Percentiles rank a stretch among this genome's conserved stretches.
Evolutionary conservation across 371 early-diverging fungal species (phyloP).

Genomic region (Lichtheimia ornata): DNA sequence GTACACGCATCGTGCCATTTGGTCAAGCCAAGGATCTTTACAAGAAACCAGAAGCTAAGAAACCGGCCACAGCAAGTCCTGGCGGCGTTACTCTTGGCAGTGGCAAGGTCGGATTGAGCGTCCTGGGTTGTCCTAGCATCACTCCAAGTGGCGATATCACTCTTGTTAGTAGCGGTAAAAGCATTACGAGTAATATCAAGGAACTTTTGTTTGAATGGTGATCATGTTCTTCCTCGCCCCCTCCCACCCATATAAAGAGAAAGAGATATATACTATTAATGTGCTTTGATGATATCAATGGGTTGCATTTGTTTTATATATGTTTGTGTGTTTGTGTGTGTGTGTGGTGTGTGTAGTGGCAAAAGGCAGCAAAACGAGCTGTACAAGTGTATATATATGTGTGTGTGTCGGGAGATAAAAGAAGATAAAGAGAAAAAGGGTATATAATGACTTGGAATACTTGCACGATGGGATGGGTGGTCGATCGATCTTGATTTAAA

Average conservation of each 20-base stretch:
- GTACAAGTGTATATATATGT: slow-evolving; percentile 1
- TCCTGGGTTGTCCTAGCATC: slow-evolving; percentile 7
- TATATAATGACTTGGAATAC: neutral
- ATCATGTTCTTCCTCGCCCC: neutral
- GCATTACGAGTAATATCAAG: slow-evolving; percentile 8
- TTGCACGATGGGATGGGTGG: neutral
- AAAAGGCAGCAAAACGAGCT: neutral
- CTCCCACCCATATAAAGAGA: neutral
- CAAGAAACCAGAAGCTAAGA: slow-evolving; percentile 9
- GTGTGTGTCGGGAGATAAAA: neutral
- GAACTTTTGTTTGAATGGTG: slow-evolving; percentile 15
- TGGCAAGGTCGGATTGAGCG: slow-evolving; percentile 16
- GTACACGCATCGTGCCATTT: slow-evolving; percentile 4
- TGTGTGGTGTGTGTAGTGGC: neutral
- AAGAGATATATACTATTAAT: neutral
- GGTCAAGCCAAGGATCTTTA: slow-evolving; percentile 12
- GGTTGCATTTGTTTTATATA: neutral
- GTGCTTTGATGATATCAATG: too few relatives aligned
- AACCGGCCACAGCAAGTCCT: neutral
- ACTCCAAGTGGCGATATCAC: slow-evolving; percentile 8
- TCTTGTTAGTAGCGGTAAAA: slow-evolving; percentile 1
- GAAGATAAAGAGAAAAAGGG: neutral
- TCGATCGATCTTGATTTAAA: slow-evolving; percentile 1
- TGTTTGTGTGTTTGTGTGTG: neutral
- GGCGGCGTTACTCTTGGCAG: neutral